Conservation (phyloP, 2,329 filamentous ascomycete genomes). For the Verticillium tricorpus region DNA sequence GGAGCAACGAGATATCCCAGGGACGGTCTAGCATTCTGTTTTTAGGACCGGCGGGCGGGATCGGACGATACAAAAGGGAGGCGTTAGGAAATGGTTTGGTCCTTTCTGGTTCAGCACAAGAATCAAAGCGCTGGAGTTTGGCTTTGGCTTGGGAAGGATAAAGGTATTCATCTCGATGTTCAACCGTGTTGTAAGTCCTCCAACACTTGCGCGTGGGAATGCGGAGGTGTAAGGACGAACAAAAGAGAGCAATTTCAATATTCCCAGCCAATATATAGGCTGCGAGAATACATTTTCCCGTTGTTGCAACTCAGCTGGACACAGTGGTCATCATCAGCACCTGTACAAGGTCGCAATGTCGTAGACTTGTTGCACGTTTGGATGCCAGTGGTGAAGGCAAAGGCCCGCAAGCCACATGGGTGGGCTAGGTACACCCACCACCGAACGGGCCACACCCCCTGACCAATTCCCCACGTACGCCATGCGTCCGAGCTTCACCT, state of each 20-base stretch:
- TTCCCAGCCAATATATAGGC: neutral
- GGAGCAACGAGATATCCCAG: neutral
- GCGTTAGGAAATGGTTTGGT: neutral
- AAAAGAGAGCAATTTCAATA: too few species aligned
- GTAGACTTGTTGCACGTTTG: neutral
- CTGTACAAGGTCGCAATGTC: neutral
- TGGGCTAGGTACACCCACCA: neutral
- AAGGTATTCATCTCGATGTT: neutral
- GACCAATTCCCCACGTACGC: neutral
- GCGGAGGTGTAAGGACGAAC: neutral
- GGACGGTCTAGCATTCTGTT: neutral
- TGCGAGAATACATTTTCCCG: neutral
- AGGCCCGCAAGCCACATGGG: neutral
- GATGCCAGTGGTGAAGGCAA: neutral
- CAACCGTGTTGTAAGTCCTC: neutral
- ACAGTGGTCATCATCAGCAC: too few species aligned
- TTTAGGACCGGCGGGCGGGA: neutral
- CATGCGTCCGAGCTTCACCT: neutral
- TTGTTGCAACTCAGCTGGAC: neutral
- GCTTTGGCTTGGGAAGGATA: neutral
- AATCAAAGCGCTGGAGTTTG: constrained; percentile 3
- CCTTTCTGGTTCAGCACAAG: neutral
- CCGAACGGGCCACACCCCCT: neutral
- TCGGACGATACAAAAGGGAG: neutral
- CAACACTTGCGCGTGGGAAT: neutral